Evolutionary conservation across 1,284 basidiomycete genomes (phyloP), one percentile per base, ranked within the genome.

Genomic region (Puccinia novopanici): DNA sequence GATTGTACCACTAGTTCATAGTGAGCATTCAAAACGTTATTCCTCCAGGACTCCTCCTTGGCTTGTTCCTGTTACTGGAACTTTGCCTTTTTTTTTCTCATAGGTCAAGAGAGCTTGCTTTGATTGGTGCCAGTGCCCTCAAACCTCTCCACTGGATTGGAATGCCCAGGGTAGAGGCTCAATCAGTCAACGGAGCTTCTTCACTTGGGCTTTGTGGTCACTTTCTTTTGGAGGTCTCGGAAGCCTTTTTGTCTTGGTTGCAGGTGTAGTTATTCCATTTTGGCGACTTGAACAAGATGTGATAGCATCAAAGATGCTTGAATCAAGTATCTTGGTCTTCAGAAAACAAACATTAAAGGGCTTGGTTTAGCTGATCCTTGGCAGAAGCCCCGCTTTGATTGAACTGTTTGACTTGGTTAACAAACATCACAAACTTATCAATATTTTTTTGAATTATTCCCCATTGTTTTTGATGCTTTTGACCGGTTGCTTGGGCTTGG

Each of bases 31-130:
- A 19, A 22, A 50, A 68, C 67, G 2, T 52, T 50, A 10, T 48
- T n/a, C 40, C 37, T 68, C 67, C 67, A 68, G 15, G 12, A 37
- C 1, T 48, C 22, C 1, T 40, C 22, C 3, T 40, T 9, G 2
- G 15, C 5, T 3, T 22, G 0, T 19, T 50, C 37, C 17, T 50
- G 67, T n/a, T 68, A 42, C 10, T 10, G 2, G 24, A 6, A 19
- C n/a, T 68, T 68, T 9, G 42, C 67, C 27, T 68, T 68, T 27
- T 68, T 68, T 6, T 68, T 68, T 5, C 65, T 40, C 40, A 68
- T 34, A n/a, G 67, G 67, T 4, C 67, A 50, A 50, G 48, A 6
- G 17, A 40, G 12, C n/a, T n/a, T n/a, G 30, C 42, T 27, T 3
- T 19, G 12, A 9, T 61, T 5, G 57, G 27, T 61, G 17, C 57